These are phyloP conservation scores for Collybia mongolica DNA, from an alignment of 768 basidiomycete species.

Conservation along the genomic window DNA sequence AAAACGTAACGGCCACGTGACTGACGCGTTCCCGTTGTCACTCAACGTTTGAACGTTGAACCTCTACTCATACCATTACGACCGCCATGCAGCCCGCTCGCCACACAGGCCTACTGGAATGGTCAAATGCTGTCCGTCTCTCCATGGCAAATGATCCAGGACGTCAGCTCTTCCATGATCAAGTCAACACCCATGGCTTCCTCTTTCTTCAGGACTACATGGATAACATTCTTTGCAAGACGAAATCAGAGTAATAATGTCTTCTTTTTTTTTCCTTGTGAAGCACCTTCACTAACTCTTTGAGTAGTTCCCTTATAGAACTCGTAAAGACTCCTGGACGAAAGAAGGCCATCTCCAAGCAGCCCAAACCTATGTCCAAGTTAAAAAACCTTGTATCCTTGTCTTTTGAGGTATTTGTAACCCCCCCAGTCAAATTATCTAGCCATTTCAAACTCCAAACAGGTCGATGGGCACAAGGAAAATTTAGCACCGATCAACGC, in stretches of 20 bases:
- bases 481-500: slow-evolving; percentile 40
- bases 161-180: slow-evolving; percentile 66
- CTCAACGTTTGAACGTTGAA: background rate
- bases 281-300: background rate
- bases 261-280: slow-evolving; percentile 1
- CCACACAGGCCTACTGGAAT: slow-evolving; percentile 57
- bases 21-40: slow-evolving; percentile 6
- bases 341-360: slow-evolving; percentile 55
- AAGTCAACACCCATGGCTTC: slow-evolving; percentile 75
- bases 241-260: slow-evolving; percentile 59
- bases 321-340: slow-evolving; percentile 84
- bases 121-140: slow-evolving; percentile 66
- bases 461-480: slow-evolving; percentile 33
- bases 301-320: slow-evolving; percentile 65
- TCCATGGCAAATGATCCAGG: slow-evolving; percentile 75
- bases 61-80: background rate
- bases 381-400: slow-evolving; percentile 34
- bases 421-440: no score
- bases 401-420: slow-evolving; percentile 42
- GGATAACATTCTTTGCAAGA: slow-evolving; percentile 66
- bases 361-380: slow-evolving; percentile 49
- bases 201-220: slow-evolving; percentile 79
- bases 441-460: slow-evolving; percentile 19
- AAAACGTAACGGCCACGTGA: slow-evolving; percentile 5
- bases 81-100: slow-evolving; percentile 26